Evolutionary conservation across 73 alveolate genomes (phyloP).

Genomic region (Paramecium pentaurelia): DNA sequence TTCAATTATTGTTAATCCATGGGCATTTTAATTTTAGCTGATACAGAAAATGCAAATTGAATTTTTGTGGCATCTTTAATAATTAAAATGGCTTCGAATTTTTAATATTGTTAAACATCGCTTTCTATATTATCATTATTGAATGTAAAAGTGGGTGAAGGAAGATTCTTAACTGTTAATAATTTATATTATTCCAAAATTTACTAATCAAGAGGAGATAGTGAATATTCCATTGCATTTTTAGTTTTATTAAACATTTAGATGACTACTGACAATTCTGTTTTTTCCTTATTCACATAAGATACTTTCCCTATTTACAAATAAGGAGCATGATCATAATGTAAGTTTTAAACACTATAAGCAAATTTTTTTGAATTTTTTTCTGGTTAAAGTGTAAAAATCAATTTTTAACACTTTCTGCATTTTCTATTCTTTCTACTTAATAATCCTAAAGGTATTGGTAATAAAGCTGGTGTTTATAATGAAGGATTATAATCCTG

Average conservation of each 20-base stretch:
- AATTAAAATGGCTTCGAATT: neutral
- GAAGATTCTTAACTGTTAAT: neutral
- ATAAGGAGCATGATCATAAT: constrained; percentile 7
- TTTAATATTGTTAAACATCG: neutral
- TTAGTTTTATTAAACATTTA: neutral
- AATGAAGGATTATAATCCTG: neutral
- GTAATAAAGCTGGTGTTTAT: neutral
- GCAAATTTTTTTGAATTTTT: neutral
- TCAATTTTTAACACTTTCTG: neutral
- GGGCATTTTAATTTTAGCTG: neutral
- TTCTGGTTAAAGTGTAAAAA: neutral
- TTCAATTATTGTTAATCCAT: neutral
- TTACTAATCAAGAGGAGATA: neutral
- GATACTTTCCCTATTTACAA: neutral
- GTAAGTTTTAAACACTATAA: neutral
- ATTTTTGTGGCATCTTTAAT: constrained; percentile 9
- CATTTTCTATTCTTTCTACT: constrained; percentile 31
- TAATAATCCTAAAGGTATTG: neutral
- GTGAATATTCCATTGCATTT: neutral
- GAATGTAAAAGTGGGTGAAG: neutral
- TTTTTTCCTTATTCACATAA: neutral
- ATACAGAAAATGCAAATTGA: neutral
- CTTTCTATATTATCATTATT: constrained; percentile 16
- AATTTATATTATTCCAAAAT: neutral
- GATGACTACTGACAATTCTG: neutral